phyloP scores from a whole-genome alignment of 768 basidiomycete genomes.

The Naganishia onofrii region DNA sequence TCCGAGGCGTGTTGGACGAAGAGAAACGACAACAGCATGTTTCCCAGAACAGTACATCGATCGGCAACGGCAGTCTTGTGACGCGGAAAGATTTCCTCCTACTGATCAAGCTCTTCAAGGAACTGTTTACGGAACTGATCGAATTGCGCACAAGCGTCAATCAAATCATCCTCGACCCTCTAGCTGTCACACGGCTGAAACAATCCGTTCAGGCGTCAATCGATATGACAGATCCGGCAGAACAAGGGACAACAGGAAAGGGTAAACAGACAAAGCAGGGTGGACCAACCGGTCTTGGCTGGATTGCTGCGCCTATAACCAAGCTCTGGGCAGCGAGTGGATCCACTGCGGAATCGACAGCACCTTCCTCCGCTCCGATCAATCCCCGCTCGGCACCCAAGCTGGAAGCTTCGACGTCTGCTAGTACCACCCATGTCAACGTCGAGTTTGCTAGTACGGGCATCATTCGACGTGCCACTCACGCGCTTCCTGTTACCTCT shows the following conservation, averaged over 20 bases:
- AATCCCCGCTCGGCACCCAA: slow-evolving; percentile 62
- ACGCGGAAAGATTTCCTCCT: slow-evolving; percentile 76
- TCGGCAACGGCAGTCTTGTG: slow-evolving; percentile 39
- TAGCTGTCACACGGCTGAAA: slow-evolving; percentile 58
- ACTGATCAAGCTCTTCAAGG: slow-evolving; percentile 79
- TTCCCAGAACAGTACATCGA: background rate
- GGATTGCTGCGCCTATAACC: slow-evolving; percentile 77
- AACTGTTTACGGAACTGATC: slow-evolving; percentile 77
- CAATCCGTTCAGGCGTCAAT: slow-evolving; percentile 55
- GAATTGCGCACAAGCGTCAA: slow-evolving; percentile 79
- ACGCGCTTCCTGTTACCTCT: slow-evolving; percentile 26
- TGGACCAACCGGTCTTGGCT: slow-evolving; percentile 54
- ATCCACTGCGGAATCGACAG: slow-evolving; percentile 37
- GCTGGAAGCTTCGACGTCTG: slow-evolving; percentile 75
- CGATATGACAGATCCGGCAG: slow-evolving; percentile 47
- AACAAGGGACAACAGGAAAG: slow-evolving; percentile 50
- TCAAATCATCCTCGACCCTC: slow-evolving; percentile 83
- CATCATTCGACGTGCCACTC: slow-evolving; percentile 56
- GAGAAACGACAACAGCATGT: slow-evolving; percentile 58
- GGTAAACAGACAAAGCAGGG: slow-evolving; percentile 42
- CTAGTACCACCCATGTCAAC: slow-evolving; percentile 87
- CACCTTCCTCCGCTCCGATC: slow-evolving; percentile 13
- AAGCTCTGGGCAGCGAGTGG: slow-evolving; percentile 65
- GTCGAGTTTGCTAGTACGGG: slow-evolving; percentile 86
- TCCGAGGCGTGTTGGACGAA: slow-evolving; percentile 71